Conservation (phyloP, 225 moss, liverwort and hornwort species). For the Bryum argenteum region DNA sequence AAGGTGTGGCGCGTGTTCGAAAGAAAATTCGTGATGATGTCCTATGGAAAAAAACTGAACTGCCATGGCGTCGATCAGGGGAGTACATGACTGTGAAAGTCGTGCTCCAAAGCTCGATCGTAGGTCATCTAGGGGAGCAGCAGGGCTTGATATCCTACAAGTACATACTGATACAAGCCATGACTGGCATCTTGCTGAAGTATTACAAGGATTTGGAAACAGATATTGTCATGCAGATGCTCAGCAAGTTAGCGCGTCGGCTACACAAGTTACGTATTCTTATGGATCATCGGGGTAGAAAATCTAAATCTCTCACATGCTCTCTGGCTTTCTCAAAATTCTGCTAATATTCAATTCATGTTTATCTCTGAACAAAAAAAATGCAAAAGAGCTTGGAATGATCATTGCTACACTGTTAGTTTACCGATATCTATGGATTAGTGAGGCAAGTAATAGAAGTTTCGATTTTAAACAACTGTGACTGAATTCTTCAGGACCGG, state of each 20-base stretch:
- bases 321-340: no score
- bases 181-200: conserved; percentile 1
- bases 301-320: neutral
- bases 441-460: no score
- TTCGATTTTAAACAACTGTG: no score
- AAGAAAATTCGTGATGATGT: conserved; percentile 45
- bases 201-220: conserved; percentile 15
- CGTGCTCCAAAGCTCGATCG: conserved; percentile 35
- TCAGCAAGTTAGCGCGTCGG: conserved; percentile 38
- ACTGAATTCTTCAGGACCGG: no score
- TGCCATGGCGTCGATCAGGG: conserved; percentile 43
- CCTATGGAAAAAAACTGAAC: neutral
- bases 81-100: conserved; percentile 40
- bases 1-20: conserved; percentile 20
- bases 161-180: conserved; percentile 23
- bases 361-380: no score
- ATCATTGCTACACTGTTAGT: no score
- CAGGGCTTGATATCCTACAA: conserved; percentile 28
- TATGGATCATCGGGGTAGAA: neutral
- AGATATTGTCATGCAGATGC: conserved; percentile 30
- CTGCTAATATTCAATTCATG: no score
- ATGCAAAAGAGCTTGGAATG: no score
- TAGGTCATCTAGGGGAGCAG: neutral
- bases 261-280: conserved; percentile 14
- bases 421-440: no score